Conservation (phyloP, 2,329 filamentous ascomycete genomes). For the Cladorrhinum sp. region DNA sequence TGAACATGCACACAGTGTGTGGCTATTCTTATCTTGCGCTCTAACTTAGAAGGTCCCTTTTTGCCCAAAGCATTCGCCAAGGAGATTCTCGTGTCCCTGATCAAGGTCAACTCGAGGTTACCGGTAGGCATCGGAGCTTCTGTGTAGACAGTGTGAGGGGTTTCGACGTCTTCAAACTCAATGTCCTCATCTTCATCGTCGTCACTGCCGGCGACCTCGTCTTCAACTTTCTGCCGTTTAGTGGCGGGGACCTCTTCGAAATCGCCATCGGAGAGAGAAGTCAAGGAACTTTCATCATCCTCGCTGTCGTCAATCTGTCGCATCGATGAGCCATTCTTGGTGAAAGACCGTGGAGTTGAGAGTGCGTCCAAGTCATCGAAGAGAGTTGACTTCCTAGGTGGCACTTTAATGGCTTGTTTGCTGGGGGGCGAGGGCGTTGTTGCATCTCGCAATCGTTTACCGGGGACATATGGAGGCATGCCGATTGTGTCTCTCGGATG, state of each 20-base stretch:
- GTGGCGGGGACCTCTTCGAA: slow-evolving; percentile 49
- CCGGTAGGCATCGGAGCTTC: slow-evolving; percentile 53
- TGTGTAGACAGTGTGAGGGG: slow-evolving; percentile 37
- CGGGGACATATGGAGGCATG: slow-evolving; percentile 68
- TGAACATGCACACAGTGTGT: slow-evolving; percentile 91
- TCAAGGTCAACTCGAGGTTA: slow-evolving; percentile 72
- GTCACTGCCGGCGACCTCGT: slow-evolving; percentile 42
- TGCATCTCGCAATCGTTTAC: slow-evolving; percentile 58
- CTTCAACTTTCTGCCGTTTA: slow-evolving; percentile 20
- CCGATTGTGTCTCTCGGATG: neutral
- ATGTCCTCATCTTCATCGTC: slow-evolving; percentile 61
- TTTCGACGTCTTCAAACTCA: slow-evolving; percentile 58
- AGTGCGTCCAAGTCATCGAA: slow-evolving; percentile 60
- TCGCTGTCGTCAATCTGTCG: slow-evolving; percentile 44
- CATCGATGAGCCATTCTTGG: slow-evolving; percentile 41
- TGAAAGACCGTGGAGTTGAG: slow-evolving; percentile 41
- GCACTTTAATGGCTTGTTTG: slow-evolving; percentile 23
- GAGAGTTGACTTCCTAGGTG: slow-evolving; percentile 53
- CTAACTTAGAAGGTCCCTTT: slow-evolving; percentile 82
- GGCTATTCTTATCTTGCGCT: slow-evolving; percentile 71
- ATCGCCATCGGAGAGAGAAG: slow-evolving; percentile 55
- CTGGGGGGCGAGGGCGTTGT: slow-evolving; percentile 39
- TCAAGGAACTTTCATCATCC: slow-evolving; percentile 44
- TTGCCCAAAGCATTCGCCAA: slow-evolving; percentile 64
- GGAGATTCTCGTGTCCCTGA: slow-evolving; percentile 56